Conservation (phyloP, 441 rosid genomes). For the Daphne laureola region DNA sequence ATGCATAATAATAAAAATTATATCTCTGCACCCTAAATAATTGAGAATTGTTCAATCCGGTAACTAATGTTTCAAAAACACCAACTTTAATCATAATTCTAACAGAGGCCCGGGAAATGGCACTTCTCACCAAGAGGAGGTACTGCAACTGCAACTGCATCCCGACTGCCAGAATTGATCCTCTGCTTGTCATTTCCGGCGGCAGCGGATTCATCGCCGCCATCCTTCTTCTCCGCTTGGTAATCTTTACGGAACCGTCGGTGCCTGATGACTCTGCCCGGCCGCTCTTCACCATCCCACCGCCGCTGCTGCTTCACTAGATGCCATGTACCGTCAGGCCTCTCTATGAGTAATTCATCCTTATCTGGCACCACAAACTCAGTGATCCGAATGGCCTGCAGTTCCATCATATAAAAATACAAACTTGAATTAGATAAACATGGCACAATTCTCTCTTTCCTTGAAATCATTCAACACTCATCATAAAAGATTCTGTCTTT, state of each 20-base stretch:
- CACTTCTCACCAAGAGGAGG: too few species aligned
- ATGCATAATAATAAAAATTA: too few species aligned
- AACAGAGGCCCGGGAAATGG: too few species aligned
- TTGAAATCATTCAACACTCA: too few species aligned
- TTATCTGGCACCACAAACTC: slow-evolving; percentile 8
- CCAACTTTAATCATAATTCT: too few species aligned
- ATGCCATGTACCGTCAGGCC: neutral
- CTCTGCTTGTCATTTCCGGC: neutral
- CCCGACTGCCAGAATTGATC: neutral
- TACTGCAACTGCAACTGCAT: neutral
- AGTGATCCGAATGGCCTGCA: slow-evolving; percentile 9
- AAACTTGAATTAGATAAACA: neutral
- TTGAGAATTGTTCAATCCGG: too few species aligned
- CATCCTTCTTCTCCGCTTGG: neutral
- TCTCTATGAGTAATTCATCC: neutral
- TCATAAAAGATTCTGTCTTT: too few species aligned
- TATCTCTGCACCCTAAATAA: too few species aligned
- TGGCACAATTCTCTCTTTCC: neutral
- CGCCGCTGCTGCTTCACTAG: neutral
- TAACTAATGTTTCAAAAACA: too few species aligned
- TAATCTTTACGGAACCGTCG: neutral
- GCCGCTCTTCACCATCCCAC: neutral
- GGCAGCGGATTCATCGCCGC: neutral
- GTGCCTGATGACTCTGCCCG: neutral
- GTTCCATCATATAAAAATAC: neutral